Conservation (phyloP, 2,329 filamentous ascomycete species). For the Kalmusia sp. region DNA sequence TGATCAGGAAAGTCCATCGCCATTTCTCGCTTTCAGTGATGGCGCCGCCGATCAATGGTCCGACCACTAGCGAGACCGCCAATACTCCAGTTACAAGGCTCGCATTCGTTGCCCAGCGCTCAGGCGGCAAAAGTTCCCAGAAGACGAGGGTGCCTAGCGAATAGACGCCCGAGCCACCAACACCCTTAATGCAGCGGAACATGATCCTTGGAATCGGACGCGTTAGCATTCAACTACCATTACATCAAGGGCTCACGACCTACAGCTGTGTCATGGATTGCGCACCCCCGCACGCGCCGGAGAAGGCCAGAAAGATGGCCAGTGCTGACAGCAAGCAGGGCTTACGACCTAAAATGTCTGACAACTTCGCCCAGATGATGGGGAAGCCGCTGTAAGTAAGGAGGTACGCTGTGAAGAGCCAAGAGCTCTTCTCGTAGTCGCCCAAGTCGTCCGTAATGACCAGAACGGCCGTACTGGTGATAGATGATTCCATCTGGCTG, state of each 20-base stretch:
- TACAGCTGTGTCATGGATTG: constrained; percentile 39
- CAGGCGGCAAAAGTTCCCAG: constrained; percentile 31
- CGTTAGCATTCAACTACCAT: neutral
- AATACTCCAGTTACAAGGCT: constrained; percentile 8
- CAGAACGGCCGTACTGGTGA: constrained; percentile 45
- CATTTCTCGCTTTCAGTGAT: constrained; percentile 11
- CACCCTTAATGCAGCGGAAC: constrained; percentile 37
- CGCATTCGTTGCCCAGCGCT: constrained; percentile 6
- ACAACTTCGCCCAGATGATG: constrained; percentile 41
- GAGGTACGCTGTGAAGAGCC: constrained; percentile 46
- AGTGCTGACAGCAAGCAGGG: constrained; percentile 30
- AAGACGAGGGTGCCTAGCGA: constrained; percentile 32
- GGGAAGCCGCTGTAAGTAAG: constrained; percentile 38
- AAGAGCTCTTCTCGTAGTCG: constrained; percentile 42
- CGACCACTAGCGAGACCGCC: constrained; percentile 10
- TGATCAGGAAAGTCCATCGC: constrained; percentile 25
- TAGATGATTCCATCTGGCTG: constrained; percentile 39
- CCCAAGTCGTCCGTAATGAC: constrained; percentile 42
- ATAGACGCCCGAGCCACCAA: constrained; percentile 38
- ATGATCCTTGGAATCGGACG: constrained; percentile 24
- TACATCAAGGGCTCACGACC: neutral
- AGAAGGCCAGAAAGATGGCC: constrained; percentile 39
- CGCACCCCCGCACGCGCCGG: constrained; percentile 38
- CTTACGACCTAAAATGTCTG: constrained; percentile 44
- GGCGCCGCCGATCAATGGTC: constrained; percentile 20